Percentiles rank a stretch among this genome's conserved stretches.
Conservation (phyloP, 139 green algal species). For the Pseudopediastrum boryanum region DNA sequence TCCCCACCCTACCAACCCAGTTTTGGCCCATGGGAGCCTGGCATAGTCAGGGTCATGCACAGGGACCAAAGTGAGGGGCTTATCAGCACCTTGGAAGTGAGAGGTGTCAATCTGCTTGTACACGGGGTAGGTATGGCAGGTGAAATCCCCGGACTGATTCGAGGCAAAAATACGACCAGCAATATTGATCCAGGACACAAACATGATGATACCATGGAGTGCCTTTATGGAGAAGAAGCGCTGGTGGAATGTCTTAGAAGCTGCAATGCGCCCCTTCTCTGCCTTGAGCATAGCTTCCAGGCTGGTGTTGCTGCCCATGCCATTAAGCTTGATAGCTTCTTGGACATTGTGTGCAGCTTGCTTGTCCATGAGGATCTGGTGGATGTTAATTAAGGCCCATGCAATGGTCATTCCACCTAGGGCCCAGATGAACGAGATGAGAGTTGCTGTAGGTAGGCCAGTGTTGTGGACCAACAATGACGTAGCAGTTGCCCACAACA, state of each 20-base stretch:
- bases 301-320: background rate
- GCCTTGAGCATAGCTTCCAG: background rate
- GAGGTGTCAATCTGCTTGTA: constrained; percentile 26
- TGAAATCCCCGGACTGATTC: constrained; percentile 22
- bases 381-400: constrained; percentile 15
- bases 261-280: constrained; percentile 3
- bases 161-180: constrained; percentile 29
- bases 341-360: background rate
- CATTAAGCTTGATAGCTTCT: background rate
- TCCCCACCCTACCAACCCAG: constrained; percentile 8
- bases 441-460: constrained; percentile 17
- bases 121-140: constrained; percentile 35
- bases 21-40: constrained; percentile 13
- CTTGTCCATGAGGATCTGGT: constrained; percentile 1
- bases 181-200: constrained; percentile 37
- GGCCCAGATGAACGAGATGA: constrained; percentile 32
- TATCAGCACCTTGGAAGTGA: background rate
- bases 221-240: constrained; percentile 38
- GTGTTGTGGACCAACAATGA: constrained; percentile 33
- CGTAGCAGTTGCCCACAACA: constrained; percentile 34
- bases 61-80: background rate
- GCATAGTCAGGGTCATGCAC: constrained; percentile 24
- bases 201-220: constrained; percentile 24
- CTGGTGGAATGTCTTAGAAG: constrained; percentile 7
- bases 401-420: constrained; percentile 17